Conservation (phyloP, 306 rosid species). For the Arachis hypogaea region DNA sequence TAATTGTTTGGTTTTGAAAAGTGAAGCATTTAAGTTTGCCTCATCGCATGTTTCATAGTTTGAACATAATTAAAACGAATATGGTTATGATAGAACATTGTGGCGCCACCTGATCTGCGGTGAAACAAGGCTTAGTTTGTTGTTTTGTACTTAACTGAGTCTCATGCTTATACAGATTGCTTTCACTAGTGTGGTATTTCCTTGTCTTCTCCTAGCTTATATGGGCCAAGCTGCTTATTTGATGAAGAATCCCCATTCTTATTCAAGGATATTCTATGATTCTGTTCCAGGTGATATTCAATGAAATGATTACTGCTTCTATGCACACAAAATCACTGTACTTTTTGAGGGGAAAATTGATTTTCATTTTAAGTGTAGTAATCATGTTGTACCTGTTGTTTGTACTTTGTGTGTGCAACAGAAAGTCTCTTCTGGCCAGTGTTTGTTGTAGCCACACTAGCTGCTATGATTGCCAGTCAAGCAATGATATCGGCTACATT, state of each 20-base stretch:
- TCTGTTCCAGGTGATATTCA: slow-evolving; percentile 86
- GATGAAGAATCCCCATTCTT: slow-evolving; percentile 54
- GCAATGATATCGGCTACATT: slow-evolving; percentile 99
- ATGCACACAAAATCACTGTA: background rate
- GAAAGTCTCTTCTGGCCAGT: slow-evolving; percentile 94
- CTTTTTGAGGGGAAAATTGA: background rate
- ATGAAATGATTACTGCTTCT: slow-evolving; percentile 30
- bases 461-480: slow-evolving; percentile 99
- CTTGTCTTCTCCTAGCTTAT: slow-evolving; percentile 92
- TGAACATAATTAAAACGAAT: too few species aligned
- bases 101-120: too few species aligned
- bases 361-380: background rate
- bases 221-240: slow-evolving; percentile 98
- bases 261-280: slow-evolving; percentile 67
- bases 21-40: slow-evolving; percentile 5
- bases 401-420: slow-evolving; percentile 50
- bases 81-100: too few species aligned
- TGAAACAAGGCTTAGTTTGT: background rate
- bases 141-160: background rate
- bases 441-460: slow-evolving; percentile 85
- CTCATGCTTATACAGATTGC: slow-evolving; percentile 65
- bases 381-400: slow-evolving; percentile 24
- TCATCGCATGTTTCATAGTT: slow-evolving; percentile 8
- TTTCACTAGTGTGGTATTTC: slow-evolving; percentile 85
- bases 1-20: slow-evolving; percentile 28